Evolutionary conservation across 108 stramenopile genomes (phyloP), one percentile per base, ranked within the genome.

Genomic region (Pseudonitzschia delicatissima): DNA sequence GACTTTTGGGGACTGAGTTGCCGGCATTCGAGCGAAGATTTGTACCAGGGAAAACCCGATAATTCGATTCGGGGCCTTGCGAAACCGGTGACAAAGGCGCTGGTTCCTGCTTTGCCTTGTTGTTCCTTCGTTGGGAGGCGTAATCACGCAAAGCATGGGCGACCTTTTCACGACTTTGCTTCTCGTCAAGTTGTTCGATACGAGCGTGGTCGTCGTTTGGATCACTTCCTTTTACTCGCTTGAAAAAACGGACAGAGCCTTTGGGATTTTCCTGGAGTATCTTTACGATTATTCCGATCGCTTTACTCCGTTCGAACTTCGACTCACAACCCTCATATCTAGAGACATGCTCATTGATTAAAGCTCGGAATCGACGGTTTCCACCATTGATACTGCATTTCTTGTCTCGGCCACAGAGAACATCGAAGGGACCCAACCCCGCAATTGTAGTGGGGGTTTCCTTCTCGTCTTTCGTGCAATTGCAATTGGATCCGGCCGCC

Each of bases 361-460:
- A 45, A 11, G 70, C 36, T 35, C 69, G 32, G 21, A 76, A 62
- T 15, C 75, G 62, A 15, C 75, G 75, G 39, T 76, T 76, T 8
- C 75, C 75, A 65, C 57, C 32, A 33, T 64, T 57, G 26, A 65
- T 76, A 53, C 64, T 70, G 13, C 33, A 53, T 13, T 29, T 18
- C 20, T 48, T 57, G 45, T 28, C 31, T 20, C 62, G 45, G 32
- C 62, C 50, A 55, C 68, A 76, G 4, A 69, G 26, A 18, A 76
- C 50, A 45, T 75, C 74, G 60, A n/a, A n/a, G n/a, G n/a, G n/a
- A n/a, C n/a, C n/a, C n/a, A n/a, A n/a, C n/a, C n/a, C n/a, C n/a
- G n/a, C n/a, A n/a, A n/a, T n/a, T n/a, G n/a, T n/a, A n/a, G n/a
- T n/a, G n/a, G n/a, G n/a, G n/a, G n/a, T n/a, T n/a, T n/a, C n/a